Base-by-base conservation (phyloP, 2,329 filamentous ascomycete genomes). In the Lecanicillium sp. region DNA sequence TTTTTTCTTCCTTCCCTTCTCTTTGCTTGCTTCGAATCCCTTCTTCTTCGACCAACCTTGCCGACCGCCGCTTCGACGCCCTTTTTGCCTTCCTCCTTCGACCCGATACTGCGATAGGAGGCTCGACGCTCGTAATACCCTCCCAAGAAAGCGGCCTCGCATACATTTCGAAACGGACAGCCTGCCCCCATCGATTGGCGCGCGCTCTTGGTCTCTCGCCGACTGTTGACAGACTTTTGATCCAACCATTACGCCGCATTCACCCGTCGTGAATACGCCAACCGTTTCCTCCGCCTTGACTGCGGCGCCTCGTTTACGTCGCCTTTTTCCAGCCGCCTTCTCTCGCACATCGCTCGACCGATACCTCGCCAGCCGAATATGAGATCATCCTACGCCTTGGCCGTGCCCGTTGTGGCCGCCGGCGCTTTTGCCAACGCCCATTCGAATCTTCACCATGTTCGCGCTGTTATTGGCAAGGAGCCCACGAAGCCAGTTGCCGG, bases 401-500 rank as follows among this genome's bases (percentile, higher is more conserved):
- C 57, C 7, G 43, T 59, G 39, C 60, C 60, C 55, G 30, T 65
- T 23, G 45, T 60, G 59, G 64, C 56, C 29, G 56, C 57, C 17
- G 57, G 57, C 30, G 58, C 48, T 30, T 41, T 52, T 10, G 59
- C 57, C 23, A 53, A 54, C 5, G 54, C 49, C 11, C 36, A 40
- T 30, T 24, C 40, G 19, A 37, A 49, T 12, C 6, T 44, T 11
- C 47, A 49, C 27, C 33, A 45, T 38, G 32, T 42, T 48, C 33
- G 44, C 15, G 40, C 39, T 29, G 30, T 44, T 19, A 44, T 51
- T 17, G 17, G 30, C 11, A 55, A 55, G 27, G 66, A 74, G 7
- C 60, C 66, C 0, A 44, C 56, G n/a, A 43, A 56, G 2, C 71
- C 76, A 0, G 54, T 59, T 4, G 53, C 61, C 5, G 63, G 65